These are phyloP conservation scores for Zangia roseola DNA, from an alignment of 768 basidiomycete species.

Conservation along the genomic window DNA sequence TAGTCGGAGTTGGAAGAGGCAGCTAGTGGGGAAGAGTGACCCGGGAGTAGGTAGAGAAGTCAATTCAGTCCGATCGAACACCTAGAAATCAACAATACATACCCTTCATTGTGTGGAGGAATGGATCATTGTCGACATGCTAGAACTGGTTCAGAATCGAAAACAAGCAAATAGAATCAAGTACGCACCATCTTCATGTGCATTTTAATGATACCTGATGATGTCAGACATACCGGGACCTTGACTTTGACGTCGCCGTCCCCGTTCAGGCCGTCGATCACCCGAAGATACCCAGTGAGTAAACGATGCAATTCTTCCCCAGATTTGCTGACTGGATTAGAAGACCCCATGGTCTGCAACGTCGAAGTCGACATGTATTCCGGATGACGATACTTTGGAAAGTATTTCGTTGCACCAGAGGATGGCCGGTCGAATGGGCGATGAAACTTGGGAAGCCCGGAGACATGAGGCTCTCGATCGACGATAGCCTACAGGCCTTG, in stretches of 20 bases:
- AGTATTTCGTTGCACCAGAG: conserved; percentile 16
- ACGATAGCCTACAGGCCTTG: conserved; percentile 16
- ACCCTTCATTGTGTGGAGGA: conserved; percentile 8
- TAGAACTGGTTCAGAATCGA: conserved; percentile 3
- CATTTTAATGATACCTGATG: conserved; percentile 23
- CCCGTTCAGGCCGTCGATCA: conserved; percentile 8
- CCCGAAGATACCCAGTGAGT: conserved; percentile 18
- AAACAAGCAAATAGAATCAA: not conserved
- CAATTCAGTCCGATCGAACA: too few relatives aligned
- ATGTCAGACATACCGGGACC: conserved; percentile 19
- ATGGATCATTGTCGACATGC: conserved; percentile 13
- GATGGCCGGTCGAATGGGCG: conserved; percentile 19
- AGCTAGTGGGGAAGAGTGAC: conserved; percentile 13
- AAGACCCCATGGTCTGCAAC: conserved; percentile 11
- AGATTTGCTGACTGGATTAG: conserved; percentile 3
- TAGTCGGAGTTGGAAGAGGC: conserved; percentile 20
- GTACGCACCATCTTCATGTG: conserved; percentile 15
- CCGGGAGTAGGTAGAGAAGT: conserved; percentile 5
- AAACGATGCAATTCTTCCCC: conserved; percentile 20
- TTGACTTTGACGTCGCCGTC: conserved; percentile 11
- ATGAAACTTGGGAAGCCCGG: conserved; percentile 22
- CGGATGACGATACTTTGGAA: conserved; percentile 20
- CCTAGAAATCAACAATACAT: not conserved
- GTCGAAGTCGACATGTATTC: conserved; percentile 19
- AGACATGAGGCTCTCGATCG: conserved; percentile 23